Conservation (phyloP, 495 filamentous ascomycete species). For the Trypethelium eluteriae region DNA sequence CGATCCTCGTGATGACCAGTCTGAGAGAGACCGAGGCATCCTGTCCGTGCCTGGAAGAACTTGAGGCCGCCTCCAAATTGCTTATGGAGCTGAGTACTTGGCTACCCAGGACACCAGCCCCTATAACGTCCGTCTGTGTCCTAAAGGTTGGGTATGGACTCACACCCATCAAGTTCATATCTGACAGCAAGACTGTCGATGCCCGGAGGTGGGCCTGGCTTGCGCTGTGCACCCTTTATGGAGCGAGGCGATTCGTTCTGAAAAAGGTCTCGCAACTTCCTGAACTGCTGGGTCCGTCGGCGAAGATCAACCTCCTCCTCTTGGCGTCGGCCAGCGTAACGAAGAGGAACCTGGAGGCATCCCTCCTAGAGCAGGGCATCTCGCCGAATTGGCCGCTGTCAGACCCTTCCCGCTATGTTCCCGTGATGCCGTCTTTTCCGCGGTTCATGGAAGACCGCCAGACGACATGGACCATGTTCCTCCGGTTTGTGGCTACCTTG, state of each 20-base stretch:
- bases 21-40: not conserved
- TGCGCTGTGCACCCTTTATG: not conserved
- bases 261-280: not conserved
- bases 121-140: not conserved
- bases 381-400: not conserved
- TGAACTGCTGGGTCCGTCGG: not conserved
- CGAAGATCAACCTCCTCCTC: not conserved
- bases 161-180: not conserved
- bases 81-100: not conserved
- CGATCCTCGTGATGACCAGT: not conserved
- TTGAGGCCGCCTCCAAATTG: not conserved
- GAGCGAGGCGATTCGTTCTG: slow-evolving; percentile 4
- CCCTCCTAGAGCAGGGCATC: not conserved
- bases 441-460: not conserved
- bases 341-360: no score
- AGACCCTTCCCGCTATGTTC: not conserved
- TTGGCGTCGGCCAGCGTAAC: not conserved
- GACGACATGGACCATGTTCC: slow-evolving; percentile 8
- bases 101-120: not conserved
- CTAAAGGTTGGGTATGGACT: not conserved
- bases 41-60: not conserved
- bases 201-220: not conserved
- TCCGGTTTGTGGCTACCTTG: not conserved
- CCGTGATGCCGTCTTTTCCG: slow-evolving; percentile 3
- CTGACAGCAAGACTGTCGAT: not conserved